Evolutionary conservation across 192 early-diverging fungal species (phyloP).

Genomic region (Radiomyces spectabilis): DNA sequence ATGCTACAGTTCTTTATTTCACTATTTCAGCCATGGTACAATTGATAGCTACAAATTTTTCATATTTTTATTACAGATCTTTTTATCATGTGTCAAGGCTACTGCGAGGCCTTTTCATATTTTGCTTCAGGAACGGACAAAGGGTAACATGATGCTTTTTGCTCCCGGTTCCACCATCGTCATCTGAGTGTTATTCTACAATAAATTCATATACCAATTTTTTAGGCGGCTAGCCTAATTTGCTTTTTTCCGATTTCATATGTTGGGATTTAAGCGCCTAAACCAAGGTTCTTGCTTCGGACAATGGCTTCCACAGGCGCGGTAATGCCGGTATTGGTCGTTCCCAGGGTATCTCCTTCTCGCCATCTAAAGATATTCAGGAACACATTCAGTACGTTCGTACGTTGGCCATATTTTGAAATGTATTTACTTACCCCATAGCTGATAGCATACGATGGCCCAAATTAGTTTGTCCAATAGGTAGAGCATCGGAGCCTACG

Average conservation of each 20-base stretch:
- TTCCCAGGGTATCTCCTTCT: slow-evolving; percentile 32
- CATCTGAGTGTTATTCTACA: not conserved
- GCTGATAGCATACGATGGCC: slow-evolving; percentile 55
- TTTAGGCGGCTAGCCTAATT: too few relatives aligned
- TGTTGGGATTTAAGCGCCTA: slow-evolving; percentile 10
- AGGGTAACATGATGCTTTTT: not conserved
- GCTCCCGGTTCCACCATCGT: not conserved
- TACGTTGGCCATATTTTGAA: too few relatives aligned
- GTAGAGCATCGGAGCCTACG: slow-evolving; percentile 41
- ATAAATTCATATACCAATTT: not conserved
- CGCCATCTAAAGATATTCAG: slow-evolving; percentile 21
- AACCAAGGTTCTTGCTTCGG: slow-evolving; percentile 24
- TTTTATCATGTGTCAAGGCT: not conserved
- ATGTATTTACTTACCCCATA: slow-evolving; percentile 44
- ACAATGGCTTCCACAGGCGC: slow-evolving; percentile 32
- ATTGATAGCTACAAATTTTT: too few relatives aligned
- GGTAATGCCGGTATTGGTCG: slow-evolving; percentile 28
- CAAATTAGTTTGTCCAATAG: slow-evolving; percentile 46
- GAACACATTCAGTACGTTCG: too few relatives aligned
- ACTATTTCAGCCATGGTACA: too few relatives aligned
- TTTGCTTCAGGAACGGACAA: not conserved
- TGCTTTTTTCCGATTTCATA: not conserved
- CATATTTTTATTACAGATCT: too few relatives aligned
- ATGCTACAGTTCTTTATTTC: too few relatives aligned
- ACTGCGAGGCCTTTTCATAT: not conserved